Conservation (phyloP, 768 basidiomycete species). For the Russula olivacea region DNA sequence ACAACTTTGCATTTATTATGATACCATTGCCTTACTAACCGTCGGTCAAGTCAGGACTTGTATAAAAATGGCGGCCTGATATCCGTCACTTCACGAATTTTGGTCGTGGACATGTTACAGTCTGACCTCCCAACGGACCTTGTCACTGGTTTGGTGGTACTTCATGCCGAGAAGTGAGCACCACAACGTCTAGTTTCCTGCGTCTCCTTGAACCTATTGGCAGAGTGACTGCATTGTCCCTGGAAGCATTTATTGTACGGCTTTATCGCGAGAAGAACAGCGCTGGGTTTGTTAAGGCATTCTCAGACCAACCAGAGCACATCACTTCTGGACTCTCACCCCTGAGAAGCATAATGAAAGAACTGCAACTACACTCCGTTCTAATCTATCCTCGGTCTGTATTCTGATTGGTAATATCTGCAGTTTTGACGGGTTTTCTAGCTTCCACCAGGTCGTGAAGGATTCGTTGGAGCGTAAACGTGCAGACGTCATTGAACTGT, state of each 20-base stretch:
- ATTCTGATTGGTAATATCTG: background rate
- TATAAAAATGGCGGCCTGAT: conserved; percentile 87
- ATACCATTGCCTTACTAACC: background rate
- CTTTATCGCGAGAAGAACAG: conserved; percentile 87
- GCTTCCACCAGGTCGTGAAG: conserved; percentile 89
- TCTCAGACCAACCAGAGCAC: conserved; percentile 93
- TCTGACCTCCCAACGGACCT: conserved; percentile 76
- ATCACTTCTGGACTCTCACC: conserved; percentile 92
- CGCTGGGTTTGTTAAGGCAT: conserved; percentile 90
- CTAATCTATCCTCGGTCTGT: conserved; percentile 85
- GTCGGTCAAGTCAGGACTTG: conserved; percentile 53
- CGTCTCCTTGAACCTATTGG: background rate
- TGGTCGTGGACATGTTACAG: conserved; percentile 92
- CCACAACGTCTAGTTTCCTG: background rate
- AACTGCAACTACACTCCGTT: conserved; percentile 82
- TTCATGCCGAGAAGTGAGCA: conserved; percentile 84
- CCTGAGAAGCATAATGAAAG: conserved; percentile 86
- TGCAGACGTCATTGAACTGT: conserved; percentile 89
- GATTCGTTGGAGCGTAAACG: conserved; percentile 71
- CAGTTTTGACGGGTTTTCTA: conserved; percentile 31
- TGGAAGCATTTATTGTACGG: conserved; percentile 91
- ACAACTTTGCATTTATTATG: background rate
- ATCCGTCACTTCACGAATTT: conserved; percentile 87
- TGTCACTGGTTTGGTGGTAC: conserved; percentile 82
- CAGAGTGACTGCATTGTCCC: conserved; percentile 76